Conservation (phyloP, 2,329 filamentous ascomycete genomes). For the Penicillium sp. region DNA sequence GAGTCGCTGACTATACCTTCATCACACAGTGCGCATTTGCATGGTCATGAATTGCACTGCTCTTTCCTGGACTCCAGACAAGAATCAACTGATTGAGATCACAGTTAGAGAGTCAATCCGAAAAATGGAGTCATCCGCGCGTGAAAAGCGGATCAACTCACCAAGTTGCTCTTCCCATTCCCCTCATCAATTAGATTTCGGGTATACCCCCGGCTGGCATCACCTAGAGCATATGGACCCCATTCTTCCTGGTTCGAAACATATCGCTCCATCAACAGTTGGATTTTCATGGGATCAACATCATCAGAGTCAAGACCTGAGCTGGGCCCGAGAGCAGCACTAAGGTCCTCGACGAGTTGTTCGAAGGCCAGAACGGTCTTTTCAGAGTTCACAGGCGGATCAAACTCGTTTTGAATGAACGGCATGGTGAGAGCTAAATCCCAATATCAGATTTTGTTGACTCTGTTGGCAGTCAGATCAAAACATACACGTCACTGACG, state of each 20-base stretch:
- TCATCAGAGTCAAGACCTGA: constrained; percentile 83
- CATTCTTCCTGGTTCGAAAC: constrained; percentile 72
- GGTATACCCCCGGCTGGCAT: constrained; percentile 75
- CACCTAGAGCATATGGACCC: constrained; percentile 75
- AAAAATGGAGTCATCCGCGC: neutral
- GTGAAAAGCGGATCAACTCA: constrained; percentile 47
- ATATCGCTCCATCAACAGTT: constrained; percentile 76
- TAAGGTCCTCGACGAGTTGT: constrained; percentile 74
- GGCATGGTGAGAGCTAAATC: constrained; percentile 37
- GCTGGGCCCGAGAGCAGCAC: constrained; percentile 74
- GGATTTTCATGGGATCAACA: constrained; percentile 75
- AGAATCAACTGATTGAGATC: constrained; percentile 71
- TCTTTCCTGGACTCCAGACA: constrained; percentile 86
- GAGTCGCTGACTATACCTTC: constrained; percentile 65
- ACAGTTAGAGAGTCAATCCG: constrained; percentile 17
- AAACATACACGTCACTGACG: neutral
- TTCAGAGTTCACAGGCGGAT: constrained; percentile 20
- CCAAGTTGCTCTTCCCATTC: constrained; percentile 79
- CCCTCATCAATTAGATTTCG: constrained; percentile 89
- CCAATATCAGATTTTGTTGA: neutral
- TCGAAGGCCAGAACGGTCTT: constrained; percentile 60
- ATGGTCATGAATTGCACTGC: constrained; percentile 86
- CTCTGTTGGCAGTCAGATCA: neutral
- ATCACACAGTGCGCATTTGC: constrained; percentile 90
- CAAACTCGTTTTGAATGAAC: constrained; percentile 36